phyloP scores from a whole-genome alignment of 306 rosid species.

The Prosopis cineraria region DNA sequence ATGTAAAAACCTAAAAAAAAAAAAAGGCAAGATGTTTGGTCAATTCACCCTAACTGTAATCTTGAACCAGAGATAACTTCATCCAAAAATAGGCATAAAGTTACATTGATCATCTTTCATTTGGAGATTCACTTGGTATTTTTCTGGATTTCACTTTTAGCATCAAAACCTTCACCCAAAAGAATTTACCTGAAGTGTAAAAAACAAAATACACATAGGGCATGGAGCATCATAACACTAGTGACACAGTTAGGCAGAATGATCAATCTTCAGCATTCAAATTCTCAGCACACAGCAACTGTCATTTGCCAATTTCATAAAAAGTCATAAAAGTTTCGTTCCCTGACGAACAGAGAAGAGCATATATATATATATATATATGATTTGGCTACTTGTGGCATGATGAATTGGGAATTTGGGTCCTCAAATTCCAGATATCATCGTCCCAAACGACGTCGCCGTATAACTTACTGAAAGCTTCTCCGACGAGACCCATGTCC shows the following conservation, averaged over 20 bases:
- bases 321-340: background rate
- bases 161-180: background rate
- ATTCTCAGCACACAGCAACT: background rate
- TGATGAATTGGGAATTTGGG: background rate
- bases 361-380: background rate
- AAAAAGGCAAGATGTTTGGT: no score
- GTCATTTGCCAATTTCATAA: background rate
- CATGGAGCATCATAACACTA: no score
- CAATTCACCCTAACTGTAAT: background rate
- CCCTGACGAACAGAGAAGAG: background rate
- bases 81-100: no score
- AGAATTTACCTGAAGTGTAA: background rate
- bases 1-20: no score
- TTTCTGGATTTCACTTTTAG: no score
- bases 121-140: no score
- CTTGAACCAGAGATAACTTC: background rate
- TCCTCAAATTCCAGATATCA: slow-evolving; percentile 3
- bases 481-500: background rate
- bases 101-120: no score
- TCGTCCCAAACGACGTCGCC: background rate
- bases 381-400: background rate
- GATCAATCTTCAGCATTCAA: background rate
- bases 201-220: no score
- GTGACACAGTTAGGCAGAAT: no score
- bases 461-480: background rate